phyloP scores from a whole-genome alignment of 1,139 yeast species.

The Williopsis jadinii region DNA sequence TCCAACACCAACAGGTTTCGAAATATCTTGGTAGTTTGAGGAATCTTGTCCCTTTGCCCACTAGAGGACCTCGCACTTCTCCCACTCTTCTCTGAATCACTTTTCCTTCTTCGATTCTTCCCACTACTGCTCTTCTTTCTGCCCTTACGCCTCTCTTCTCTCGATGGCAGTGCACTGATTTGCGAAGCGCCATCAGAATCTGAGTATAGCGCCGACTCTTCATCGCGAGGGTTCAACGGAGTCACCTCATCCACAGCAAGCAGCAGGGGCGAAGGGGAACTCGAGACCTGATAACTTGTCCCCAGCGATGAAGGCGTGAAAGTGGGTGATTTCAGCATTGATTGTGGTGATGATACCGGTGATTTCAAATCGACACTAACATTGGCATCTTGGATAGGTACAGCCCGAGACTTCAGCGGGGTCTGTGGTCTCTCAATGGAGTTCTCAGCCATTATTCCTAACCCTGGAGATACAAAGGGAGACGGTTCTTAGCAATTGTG shows the following conservation, averaged over 20 bases:
- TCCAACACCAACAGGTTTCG: slow-evolving; percentile 78
- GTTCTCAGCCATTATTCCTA: too few species aligned
- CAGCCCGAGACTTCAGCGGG: too few species aligned
- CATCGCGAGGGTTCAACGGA: slow-evolving; percentile 26
- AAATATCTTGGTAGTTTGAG: slow-evolving; percentile 67
- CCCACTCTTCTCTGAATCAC: slow-evolving; percentile 17
- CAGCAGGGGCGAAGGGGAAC: slow-evolving; percentile 25
- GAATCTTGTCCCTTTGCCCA: slow-evolving; percentile 19
- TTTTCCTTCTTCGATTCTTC: slow-evolving; percentile 5
- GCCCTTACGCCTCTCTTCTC: background rate
- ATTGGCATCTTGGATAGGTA: too few species aligned
- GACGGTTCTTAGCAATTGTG: too few species aligned
- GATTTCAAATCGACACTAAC: background rate
- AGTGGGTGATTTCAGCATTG: background rate
- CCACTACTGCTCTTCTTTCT: slow-evolving; percentile 5
- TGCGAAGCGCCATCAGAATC: slow-evolving; percentile 30
- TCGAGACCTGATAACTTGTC: background rate
- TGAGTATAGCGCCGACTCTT: slow-evolving; percentile 29
- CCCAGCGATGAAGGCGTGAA: too few species aligned
- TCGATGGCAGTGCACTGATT: slow-evolving; percentile 4
- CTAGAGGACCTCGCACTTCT: slow-evolving; percentile 22
- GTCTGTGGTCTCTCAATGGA: too few species aligned
- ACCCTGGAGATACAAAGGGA: too few species aligned
- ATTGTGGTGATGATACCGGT: slow-evolving; percentile 1
- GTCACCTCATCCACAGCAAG: slow-evolving; percentile 24